phyloP scores from a whole-genome alignment of 1,139 yeast species.

The Scheffersomyces cryptocercus region DNA sequence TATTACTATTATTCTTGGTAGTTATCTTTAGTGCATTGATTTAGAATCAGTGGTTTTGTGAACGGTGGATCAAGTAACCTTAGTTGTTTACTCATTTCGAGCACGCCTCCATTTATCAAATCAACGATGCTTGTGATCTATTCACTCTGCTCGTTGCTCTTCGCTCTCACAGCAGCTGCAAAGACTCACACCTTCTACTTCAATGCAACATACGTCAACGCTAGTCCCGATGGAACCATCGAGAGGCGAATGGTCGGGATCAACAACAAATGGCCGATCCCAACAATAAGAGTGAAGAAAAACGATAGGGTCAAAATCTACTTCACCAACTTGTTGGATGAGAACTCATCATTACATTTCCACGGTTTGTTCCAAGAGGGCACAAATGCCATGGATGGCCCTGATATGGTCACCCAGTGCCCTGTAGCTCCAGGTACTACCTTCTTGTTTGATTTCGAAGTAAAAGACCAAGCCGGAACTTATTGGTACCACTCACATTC shows the following conservation, averaged over 20 bases:
- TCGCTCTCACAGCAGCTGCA: conserved; percentile 22
- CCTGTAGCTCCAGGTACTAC: conserved; percentile 71
- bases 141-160: conserved; percentile 2
- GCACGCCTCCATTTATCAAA: too few relatives aligned
- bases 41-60: too few relatives aligned
- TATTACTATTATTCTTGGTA: too few relatives aligned
- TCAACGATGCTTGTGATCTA: background rate
- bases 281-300: conserved; percentile 61
- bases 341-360: conserved; percentile 68
- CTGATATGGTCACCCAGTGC: conserved; percentile 75
- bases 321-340: conserved; percentile 58
- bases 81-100: too few relatives aligned
- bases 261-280: conserved; percentile 74
- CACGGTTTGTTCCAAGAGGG: conserved; percentile 73
- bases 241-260: conserved; percentile 61
- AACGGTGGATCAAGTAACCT: too few relatives aligned
- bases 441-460: conserved; percentile 64
- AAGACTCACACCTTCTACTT: conserved; percentile 54
- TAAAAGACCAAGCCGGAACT: conserved; percentile 67
- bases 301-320: conserved; percentile 63
- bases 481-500: conserved; percentile 87
- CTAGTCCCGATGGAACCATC: conserved; percentile 64
- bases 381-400: conserved; percentile 71
- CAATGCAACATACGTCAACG: conserved; percentile 55
- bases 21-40: too few relatives aligned